These are phyloP conservation scores for Cladosporium sp. DNA, from an alignment of 2,329 filamentous ascomycete species.

Conservation along the genomic window DNA sequence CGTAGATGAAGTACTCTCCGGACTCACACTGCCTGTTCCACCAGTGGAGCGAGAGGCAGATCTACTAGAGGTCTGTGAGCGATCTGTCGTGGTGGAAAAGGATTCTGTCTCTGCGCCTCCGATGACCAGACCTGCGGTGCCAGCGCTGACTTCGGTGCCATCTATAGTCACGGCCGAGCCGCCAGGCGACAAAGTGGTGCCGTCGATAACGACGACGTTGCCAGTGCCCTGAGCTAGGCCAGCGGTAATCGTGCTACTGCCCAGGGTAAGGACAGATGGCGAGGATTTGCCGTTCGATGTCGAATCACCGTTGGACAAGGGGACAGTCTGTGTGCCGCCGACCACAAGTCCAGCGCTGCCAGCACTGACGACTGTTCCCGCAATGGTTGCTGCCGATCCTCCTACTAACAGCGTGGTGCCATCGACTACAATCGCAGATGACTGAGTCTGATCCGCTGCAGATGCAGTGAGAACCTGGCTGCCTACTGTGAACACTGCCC, in stretches of 20 bases:
- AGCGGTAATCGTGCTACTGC: neutral
- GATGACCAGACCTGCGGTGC: neutral
- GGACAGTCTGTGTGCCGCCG: neutral
- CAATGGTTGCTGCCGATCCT: neutral
- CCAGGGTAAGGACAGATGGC: neutral
- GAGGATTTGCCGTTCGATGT: neutral
- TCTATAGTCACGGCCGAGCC: neutral
- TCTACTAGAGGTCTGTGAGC: neutral
- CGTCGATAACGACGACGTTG: neutral
- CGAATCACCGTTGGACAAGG: too few relatives aligned
- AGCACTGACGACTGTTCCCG: neutral
- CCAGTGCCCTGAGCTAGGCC: neutral
- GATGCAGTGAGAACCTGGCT: neutral
- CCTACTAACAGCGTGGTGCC: neutral
- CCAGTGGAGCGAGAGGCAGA: too few relatives aligned
- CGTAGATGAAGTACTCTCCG: too few relatives aligned
- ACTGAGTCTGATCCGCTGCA: neutral
- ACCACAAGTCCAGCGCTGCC: neutral
- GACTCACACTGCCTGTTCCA: too few relatives aligned
- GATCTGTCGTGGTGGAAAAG: neutral
- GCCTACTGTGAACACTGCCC: neutral
- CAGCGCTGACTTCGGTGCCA: neutral
- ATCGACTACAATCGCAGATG: neutral
- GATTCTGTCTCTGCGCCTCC: neutral
- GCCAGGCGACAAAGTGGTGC: neutral